phyloP scores from a whole-genome alignment of 257 asterid species.

The Lantana camara region DNA sequence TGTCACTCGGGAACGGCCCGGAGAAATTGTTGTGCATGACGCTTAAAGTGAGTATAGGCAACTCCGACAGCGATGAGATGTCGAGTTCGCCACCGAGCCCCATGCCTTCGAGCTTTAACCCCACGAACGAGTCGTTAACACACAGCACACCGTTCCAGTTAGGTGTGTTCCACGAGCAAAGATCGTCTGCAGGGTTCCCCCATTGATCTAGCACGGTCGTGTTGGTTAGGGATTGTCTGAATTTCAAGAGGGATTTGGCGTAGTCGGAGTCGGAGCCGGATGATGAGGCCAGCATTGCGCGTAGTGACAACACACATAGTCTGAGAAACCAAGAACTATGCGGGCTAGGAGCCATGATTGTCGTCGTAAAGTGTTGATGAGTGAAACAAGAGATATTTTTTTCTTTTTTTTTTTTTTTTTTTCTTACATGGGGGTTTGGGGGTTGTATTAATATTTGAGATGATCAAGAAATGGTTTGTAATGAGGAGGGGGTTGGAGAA shows the following conservation, averaged over 20 bases:
- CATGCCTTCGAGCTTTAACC: constrained; percentile 53
- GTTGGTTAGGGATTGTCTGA: constrained; percentile 51
- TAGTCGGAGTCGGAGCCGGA: constrained; percentile 24
- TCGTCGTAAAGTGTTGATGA: too few species aligned
- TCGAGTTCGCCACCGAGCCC: constrained; percentile 47
- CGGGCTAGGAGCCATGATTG: constrained; percentile 2
- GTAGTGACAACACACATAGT: constrained; percentile 11
- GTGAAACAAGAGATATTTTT: too few species aligned
- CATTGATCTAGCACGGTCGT: constrained; percentile 43
- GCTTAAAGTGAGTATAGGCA: constrained; percentile 46
- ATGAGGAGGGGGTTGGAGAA: constrained; percentile 29
- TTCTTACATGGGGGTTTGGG: constrained; percentile 12
- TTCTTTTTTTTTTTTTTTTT: too few species aligned
- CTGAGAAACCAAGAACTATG: constrained; percentile 15
- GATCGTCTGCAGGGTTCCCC: constrained; percentile 18
- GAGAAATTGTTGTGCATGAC: constrained; percentile 52
- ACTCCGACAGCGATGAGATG: constrained; percentile 28
- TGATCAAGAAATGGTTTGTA: constrained; percentile 14
- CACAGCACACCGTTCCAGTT: constrained; percentile 54
- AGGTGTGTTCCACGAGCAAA: constrained; percentile 42
- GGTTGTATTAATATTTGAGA: neutral
- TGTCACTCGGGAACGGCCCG: constrained; percentile 46
- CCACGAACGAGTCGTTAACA: constrained; percentile 23
- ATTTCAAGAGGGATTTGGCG: constrained; percentile 39
- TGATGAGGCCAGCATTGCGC: constrained; percentile 8